Percentiles rank a stretch among this genome's conserved stretches.
Conservation (phyloP, 2,329 filamentous ascomycete genomes). For the Verticillium zaregamsianum region DNA sequence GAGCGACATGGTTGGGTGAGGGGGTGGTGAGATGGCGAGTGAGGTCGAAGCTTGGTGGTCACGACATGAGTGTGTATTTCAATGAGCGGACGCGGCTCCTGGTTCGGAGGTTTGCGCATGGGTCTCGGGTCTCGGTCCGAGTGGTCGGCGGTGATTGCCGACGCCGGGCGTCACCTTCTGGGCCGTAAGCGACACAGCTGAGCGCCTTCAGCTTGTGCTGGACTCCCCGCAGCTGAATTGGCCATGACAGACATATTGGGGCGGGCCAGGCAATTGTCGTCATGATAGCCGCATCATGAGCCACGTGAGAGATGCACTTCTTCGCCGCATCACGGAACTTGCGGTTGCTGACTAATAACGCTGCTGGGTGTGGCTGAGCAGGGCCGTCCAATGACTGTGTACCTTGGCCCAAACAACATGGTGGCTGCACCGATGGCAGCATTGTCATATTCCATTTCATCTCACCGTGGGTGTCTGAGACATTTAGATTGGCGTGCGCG, state of each 20-base stretch:
- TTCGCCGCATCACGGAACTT: not conserved
- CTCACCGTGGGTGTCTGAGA: not conserved
- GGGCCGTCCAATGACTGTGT: not conserved
- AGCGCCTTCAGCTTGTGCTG: not conserved
- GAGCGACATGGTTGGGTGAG: constrained; percentile 27
- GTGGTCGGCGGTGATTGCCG: not conserved
- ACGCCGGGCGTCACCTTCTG: not conserved
- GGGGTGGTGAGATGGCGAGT: constrained; percentile 4
- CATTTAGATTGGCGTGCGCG: not conserved
- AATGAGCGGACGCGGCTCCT: not conserved
- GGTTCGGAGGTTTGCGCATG: not conserved
- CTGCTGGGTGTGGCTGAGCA: too few species aligned
- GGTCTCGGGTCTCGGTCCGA: not conserved
- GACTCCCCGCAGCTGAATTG: too few species aligned
- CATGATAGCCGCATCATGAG: too few species aligned
- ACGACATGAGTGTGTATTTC: not conserved
- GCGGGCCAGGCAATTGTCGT: too few species aligned
- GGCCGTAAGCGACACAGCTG: not conserved
- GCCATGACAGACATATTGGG: too few species aligned
- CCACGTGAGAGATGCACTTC: not conserved
- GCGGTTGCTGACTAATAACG: not conserved
- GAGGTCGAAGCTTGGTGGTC: not conserved
- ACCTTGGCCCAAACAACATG: too few species aligned
- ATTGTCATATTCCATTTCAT: not conserved
- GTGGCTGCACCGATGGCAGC: not conserved